Conservation (phyloP, 2,329 filamentous ascomycete genomes). For the Neonectria ditissima region DNA sequence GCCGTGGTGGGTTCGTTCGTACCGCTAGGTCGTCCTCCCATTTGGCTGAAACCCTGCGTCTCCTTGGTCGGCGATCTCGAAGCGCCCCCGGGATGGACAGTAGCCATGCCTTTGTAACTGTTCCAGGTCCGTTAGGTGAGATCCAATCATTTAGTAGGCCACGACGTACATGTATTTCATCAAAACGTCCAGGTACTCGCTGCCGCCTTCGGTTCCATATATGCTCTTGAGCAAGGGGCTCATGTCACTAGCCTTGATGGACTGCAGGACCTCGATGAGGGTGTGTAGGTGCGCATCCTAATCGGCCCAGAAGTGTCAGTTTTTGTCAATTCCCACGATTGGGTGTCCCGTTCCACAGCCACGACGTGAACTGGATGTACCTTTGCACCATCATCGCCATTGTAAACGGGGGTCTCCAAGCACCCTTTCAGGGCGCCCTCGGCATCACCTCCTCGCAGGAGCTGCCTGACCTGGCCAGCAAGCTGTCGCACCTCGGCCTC, state of each 20-base stretch:
- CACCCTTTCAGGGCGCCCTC: conserved; percentile 88
- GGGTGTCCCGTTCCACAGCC: neutral
- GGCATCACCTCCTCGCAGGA: conserved; percentile 86
- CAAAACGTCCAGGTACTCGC: conserved; percentile 88
- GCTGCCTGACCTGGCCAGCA: conserved; percentile 84
- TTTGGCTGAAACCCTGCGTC: conserved; percentile 89
- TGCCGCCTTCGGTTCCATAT: conserved; percentile 81
- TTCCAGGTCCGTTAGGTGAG: conserved; percentile 26
- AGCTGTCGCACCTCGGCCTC: conserved; percentile 84
- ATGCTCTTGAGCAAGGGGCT: conserved; percentile 86
- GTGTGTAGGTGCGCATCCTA: conserved; percentile 89
- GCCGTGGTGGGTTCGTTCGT: conserved; percentile 79
- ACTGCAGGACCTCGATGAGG: conserved; percentile 92
- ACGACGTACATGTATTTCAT: conserved; percentile 94
- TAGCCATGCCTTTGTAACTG: conserved; percentile 92
- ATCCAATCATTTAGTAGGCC: neutral
- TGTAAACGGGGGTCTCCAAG: conserved; percentile 86
- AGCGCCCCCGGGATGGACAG: conserved; percentile 54
- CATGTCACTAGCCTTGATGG: conserved; percentile 97
- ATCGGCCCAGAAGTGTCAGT: conserved; percentile 15
- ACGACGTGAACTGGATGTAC: conserved; percentile 49
- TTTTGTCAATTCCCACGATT: neutral
- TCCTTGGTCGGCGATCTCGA: conserved; percentile 59
- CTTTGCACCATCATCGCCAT: conserved; percentile 68
- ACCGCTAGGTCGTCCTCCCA: conserved; percentile 65